Evolutionary conservation across 257 asterid genomes (phyloP).

Genomic region (Solanum lignicaule): DNA sequence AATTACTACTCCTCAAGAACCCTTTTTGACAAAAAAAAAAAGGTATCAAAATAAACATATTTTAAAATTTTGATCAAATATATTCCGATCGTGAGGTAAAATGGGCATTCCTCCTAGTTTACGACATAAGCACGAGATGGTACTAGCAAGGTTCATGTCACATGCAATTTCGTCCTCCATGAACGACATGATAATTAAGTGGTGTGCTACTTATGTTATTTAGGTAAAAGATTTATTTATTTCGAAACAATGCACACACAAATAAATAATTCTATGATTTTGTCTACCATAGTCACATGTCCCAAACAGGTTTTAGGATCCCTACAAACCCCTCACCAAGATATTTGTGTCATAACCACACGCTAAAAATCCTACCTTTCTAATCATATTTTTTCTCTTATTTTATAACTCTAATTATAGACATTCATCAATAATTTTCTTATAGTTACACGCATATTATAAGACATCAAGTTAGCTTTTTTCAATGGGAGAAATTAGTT

Average conservation of each 20-base stretch:
- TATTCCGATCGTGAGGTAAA: not conserved
- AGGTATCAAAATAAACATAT: not conserved
- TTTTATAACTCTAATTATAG: not conserved
- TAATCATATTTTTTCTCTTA: not conserved
- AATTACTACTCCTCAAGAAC: not conserved
- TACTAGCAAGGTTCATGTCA: constrained; percentile 38
- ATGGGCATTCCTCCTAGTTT: constrained; percentile 20
- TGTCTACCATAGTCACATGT: constrained; percentile 49
- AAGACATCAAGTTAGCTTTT: not conserved
- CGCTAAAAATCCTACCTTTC: too few species aligned
- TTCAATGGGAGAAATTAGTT: not conserved
- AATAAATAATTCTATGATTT: constrained; percentile 24
- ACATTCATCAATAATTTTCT: not conserved
- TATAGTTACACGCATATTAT: too few species aligned
- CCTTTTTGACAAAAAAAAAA: not conserved
- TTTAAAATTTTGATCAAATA: not conserved
- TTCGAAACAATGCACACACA: constrained; percentile 23
- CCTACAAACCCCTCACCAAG: not conserved
- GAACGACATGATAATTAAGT: constrained; percentile 27
- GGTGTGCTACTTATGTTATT: constrained; percentile 20
- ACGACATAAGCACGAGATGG: constrained; percentile 71
- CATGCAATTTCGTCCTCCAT: constrained; percentile 35
- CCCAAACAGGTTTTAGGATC: not conserved
- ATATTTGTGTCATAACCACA: not conserved
- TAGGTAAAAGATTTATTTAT: constrained; percentile 14